phyloP scores from a whole-genome alignment of 345 rosid species.

The Eucalyptus cloeziana region DNA sequence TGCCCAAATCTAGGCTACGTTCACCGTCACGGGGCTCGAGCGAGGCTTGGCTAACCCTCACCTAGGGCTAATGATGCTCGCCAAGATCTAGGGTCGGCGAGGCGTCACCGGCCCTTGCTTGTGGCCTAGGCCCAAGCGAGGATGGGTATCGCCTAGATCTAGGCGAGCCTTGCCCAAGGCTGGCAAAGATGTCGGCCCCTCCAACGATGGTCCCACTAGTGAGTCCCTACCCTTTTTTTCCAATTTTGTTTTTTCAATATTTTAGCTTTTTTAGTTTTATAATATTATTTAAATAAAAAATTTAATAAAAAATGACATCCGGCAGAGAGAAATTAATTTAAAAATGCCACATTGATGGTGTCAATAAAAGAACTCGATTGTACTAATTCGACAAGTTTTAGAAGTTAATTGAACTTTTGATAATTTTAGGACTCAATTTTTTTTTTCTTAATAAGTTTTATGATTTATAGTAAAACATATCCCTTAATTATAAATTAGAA shows the following conservation, averaged over 20 bases:
- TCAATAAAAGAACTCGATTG: rapidly evolving
- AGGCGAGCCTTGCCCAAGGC: rapidly evolving
- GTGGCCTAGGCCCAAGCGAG: too few relatives aligned
- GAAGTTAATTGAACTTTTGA: rapidly evolving
- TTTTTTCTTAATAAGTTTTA: rapidly evolving
- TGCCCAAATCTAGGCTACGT: too few relatives aligned
- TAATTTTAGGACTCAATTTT: rapidly evolving
- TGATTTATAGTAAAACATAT: rapidly evolving
- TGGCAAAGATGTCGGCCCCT: rapidly evolving
- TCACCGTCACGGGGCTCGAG: too few relatives aligned
- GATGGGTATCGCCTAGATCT: rapidly evolving
- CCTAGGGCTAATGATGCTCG: too few relatives aligned
- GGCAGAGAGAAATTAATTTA: rapidly evolving
- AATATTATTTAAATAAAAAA: too few relatives aligned
- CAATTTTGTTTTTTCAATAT: too few relatives aligned
- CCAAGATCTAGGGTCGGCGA: rapidly evolving
- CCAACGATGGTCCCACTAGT: rapidly evolving
- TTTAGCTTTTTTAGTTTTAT: too few relatives aligned
- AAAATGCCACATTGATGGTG: rapidly evolving
- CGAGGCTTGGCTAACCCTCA: too few relatives aligned
- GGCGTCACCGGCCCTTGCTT: rapidly evolving
- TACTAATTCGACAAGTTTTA: rapidly evolving
- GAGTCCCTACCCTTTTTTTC: too few relatives aligned
- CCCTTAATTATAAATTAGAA: too few relatives aligned
- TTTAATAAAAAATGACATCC: rapidly evolving